Evolutionary conservation across 2,329 filamentous ascomycete species (phyloP).

Genomic region (Seiridium unicorne): DNA sequence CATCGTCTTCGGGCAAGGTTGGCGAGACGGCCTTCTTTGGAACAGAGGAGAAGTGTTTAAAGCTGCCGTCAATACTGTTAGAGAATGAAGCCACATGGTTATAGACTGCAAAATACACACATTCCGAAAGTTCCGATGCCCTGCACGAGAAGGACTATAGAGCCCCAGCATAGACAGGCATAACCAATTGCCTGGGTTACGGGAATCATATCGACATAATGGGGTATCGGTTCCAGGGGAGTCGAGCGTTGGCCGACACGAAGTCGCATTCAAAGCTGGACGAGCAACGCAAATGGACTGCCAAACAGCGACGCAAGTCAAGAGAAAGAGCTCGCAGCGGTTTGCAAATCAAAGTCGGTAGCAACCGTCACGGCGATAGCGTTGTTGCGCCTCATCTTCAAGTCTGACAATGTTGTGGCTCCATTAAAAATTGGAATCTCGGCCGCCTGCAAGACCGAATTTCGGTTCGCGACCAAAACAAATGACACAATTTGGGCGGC

Average conservation of each 20-base stretch:
- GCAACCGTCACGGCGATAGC: too few relatives aligned
- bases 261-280: too few relatives aligned
- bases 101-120: constrained; percentile 31
- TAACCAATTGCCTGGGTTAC: constrained; percentile 35
- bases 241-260: neutral
- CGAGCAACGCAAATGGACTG: too few relatives aligned
- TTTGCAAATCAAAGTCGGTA: too few relatives aligned
- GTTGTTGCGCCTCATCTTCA: too few relatives aligned
- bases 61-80: constrained; percentile 33
- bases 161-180: constrained; percentile 52
- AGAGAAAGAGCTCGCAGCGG: too few relatives aligned
- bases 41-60: constrained; percentile 50
- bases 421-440: too few relatives aligned
- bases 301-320: too few relatives aligned
- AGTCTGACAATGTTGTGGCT: too few relatives aligned
- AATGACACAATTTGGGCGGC: too few relatives aligned
- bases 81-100: neutral
- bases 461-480: too few relatives aligned
- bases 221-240: neutral
- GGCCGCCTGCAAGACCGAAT: too few relatives aligned
- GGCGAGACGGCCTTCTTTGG: constrained; percentile 51
- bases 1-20: constrained; percentile 45
- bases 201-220: constrained; percentile 22
- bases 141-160: constrained; percentile 52
- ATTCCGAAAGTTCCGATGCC: constrained; percentile 54